Percentiles rank a stretch among this genome's conserved stretches.
Conservation (phyloP, 768 basidiomycete species). For the Calocera viscosa region DNA sequence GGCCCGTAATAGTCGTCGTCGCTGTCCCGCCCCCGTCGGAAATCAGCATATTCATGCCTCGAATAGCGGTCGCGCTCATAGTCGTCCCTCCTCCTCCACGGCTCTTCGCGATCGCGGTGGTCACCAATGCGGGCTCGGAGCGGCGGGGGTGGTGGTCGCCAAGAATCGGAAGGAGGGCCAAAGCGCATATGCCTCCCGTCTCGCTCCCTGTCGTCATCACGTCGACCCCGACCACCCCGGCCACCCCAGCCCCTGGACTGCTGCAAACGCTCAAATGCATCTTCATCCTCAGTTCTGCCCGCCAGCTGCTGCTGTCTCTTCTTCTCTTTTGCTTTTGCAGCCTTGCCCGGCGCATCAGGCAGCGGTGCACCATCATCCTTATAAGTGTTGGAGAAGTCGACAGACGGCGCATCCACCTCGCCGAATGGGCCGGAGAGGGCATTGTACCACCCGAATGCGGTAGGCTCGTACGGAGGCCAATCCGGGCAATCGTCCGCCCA, state of each 20-base stretch:
- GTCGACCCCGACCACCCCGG: too few species aligned
- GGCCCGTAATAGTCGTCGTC: slow-evolving; percentile 2
- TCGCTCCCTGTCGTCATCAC: neutral
- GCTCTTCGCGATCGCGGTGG: neutral
- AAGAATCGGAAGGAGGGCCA: neutral
- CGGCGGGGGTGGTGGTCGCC: neutral
- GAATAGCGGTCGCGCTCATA: neutral
- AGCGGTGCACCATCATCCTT: neutral
- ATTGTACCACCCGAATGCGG: slow-evolving; percentile 2
- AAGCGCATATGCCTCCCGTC: neutral
- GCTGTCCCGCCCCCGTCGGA: neutral
- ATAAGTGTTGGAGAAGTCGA: neutral
- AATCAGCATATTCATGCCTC: neutral
- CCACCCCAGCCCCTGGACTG: too few species aligned
- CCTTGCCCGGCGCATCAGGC: neutral
- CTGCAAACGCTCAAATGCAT: neutral
- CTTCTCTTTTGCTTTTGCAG: neutral
- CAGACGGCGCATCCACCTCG: neutral
- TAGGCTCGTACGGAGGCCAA: neutral
- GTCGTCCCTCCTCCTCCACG: neutral
- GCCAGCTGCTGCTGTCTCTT: neutral
- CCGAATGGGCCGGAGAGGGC: neutral
- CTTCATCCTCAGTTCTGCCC: neutral
- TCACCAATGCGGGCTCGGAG: neutral
- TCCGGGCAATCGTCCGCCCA: neutral